Conservation (phyloP, 139 green algal species). For the Chlamydomonas applanata region DNA sequence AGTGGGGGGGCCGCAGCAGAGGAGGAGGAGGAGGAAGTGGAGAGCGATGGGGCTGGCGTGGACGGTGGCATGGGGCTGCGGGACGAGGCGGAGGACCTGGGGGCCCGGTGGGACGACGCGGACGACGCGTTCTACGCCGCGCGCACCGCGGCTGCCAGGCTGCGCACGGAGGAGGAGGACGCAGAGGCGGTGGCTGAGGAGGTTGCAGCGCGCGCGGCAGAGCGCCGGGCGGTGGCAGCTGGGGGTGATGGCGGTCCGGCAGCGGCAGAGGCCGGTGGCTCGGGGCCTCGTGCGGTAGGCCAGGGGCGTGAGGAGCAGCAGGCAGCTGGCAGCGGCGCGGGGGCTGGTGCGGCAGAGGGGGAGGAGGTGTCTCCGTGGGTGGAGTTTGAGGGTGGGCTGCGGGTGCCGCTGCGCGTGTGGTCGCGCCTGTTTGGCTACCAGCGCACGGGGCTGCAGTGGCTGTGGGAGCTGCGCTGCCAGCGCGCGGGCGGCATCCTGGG, state of each 20-base stretch:
- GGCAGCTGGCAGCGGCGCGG: constrained; percentile 4
- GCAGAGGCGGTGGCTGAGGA: not conserved
- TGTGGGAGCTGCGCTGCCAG: constrained; percentile 98
- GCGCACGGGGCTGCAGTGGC: constrained; percentile 90
- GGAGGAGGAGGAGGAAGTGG: constrained; percentile 12
- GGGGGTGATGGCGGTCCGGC: too few relatives aligned
- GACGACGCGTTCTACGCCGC: constrained; percentile 27
- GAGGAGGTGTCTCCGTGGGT: constrained; percentile 34
- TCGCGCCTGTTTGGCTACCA: constrained; percentile 91
- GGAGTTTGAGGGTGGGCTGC: constrained; percentile 70
- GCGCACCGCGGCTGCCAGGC: not conserved
- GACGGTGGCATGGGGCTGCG: too few relatives aligned
- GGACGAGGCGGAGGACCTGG: constrained; percentile 1
- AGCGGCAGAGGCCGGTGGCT: too few relatives aligned
- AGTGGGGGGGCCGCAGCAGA: not conserved
- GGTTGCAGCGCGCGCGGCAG: not conserved
- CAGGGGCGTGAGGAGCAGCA: too few relatives aligned
- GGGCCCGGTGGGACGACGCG: constrained; percentile 22
- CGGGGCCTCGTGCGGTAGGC: too few relatives aligned
- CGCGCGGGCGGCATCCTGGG: constrained; percentile 89
- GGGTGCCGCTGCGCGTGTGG: constrained; percentile 51
- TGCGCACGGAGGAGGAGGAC: constrained; percentile 1
- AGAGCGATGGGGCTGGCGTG: not conserved
- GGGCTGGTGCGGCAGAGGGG: not conserved
- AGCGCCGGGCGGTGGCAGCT: not conserved